These are phyloP conservation scores for Astragalus membranaceus DNA, from an alignment of 306 rosid species.

Conservation along the genomic window DNA sequence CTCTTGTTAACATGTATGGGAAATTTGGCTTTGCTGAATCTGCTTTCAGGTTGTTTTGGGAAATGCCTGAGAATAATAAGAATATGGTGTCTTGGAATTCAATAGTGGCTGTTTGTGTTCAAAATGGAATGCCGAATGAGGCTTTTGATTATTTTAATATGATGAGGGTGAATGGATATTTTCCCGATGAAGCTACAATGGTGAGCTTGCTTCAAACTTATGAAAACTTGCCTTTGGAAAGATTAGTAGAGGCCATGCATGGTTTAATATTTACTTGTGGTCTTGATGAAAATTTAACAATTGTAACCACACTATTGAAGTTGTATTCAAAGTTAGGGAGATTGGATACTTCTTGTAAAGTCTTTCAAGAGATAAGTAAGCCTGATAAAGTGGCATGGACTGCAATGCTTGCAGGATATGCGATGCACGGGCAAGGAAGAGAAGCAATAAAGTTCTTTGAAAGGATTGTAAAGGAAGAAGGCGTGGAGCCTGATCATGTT, in stretches of 20 bases:
- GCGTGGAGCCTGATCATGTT: constrained; percentile 66
- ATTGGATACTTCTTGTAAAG: constrained; percentile 40
- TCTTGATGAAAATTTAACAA: constrained; percentile 29
- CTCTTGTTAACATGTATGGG: constrained; percentile 66
- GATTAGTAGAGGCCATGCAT: constrained; percentile 50
- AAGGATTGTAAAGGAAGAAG: constrained; percentile 34
- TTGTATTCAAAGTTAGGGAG: constrained; percentile 66
- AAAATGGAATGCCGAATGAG: constrained; percentile 33
- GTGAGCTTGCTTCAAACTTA: constrained; percentile 60
- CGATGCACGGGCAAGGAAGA: constrained; percentile 58
- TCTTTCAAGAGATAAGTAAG: constrained; percentile 42
- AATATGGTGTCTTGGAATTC: constrained; percentile 68
- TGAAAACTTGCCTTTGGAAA: constrained; percentile 39
- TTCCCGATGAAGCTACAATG: constrained; percentile 62
- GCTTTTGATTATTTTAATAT: constrained; percentile 39
- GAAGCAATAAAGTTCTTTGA: constrained; percentile 54
- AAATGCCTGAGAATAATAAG: constrained; percentile 29
- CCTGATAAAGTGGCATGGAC: constrained; percentile 73
- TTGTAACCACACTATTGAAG: constrained; percentile 51
- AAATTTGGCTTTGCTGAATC: constrained; percentile 40
- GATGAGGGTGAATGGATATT: constrained; percentile 45
- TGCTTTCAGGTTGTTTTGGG: constrained; percentile 45
- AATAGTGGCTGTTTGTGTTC: constrained; percentile 40
- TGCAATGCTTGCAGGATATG: constrained; percentile 71
- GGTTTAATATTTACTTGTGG: constrained; percentile 40